Percentiles rank a stretch among this genome's conserved stretches.
Evolutionary conservation across 257 asterid genomes (phyloP).

Genomic region (Nicotiana otophora): DNA sequence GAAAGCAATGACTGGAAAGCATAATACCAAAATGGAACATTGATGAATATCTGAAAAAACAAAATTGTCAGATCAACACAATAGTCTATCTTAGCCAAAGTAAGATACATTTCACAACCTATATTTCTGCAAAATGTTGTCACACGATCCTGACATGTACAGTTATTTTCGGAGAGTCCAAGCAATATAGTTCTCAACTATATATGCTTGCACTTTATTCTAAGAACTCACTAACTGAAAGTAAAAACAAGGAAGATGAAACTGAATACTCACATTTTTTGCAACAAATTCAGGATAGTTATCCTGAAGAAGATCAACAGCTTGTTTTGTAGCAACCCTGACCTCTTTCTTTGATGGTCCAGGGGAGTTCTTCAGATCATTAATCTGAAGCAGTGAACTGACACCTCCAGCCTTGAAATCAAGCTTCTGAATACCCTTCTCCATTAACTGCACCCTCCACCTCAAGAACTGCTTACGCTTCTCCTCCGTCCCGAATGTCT

Average conservation of each 20-base stretch:
- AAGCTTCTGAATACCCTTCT: conserved; percentile 58
- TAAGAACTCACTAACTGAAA: neutral
- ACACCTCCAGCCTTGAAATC: conserved; percentile 56
- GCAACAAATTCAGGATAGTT: conserved; percentile 83
- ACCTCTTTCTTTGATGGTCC: conserved; percentile 67
- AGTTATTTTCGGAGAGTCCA: no score
- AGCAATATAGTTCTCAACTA: no score
- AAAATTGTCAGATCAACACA: neutral
- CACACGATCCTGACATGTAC: no score
- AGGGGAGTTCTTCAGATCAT: conserved; percentile 60
- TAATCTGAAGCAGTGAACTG: conserved; percentile 56
- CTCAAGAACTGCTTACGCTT: conserved; percentile 60
- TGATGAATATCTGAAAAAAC: conserved; percentile 60
- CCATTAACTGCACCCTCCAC: conserved; percentile 83
- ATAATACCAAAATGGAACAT: conserved; percentile 78
- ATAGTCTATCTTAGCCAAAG: neutral
- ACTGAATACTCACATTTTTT: conserved; percentile 46
- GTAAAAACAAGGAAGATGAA: neutral
- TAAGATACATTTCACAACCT: neutral
- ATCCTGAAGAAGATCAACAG: conserved; percentile 68
- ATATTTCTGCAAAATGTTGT: no score
- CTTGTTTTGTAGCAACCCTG: conserved; percentile 52
- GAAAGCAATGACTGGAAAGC: conserved; percentile 61
- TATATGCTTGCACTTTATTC: neutral
- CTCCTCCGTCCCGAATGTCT: conserved; percentile 50